These are phyloP conservation scores for Fraxinus americana DNA, from an alignment of 257 asterid species.

Conservation along the genomic window DNA sequence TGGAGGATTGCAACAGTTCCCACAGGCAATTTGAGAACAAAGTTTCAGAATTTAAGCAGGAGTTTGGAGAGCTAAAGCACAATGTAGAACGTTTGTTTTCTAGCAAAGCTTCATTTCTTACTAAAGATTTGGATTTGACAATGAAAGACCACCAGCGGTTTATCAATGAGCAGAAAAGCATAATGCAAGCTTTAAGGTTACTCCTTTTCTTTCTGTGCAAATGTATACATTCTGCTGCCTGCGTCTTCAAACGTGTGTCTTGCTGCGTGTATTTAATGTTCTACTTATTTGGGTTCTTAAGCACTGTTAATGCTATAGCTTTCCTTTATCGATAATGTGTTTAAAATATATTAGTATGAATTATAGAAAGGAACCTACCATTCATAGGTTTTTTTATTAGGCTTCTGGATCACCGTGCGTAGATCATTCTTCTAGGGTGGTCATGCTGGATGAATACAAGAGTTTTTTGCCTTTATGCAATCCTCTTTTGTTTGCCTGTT, in stretches of 20 bases:
- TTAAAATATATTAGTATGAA: neutral
- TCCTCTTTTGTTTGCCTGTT: conserved; percentile 1
- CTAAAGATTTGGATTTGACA: conserved; percentile 67
- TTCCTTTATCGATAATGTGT: neutral
- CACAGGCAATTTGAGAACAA: conserved; percentile 93
- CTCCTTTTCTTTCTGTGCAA: conserved; percentile 25
- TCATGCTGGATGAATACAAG: neutral
- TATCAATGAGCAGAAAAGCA: conserved; percentile 81
- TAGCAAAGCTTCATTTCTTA: conserved; percentile 66
- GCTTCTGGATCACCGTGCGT: neutral
- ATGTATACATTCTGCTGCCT: neutral
- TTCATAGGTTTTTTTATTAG: neutral
- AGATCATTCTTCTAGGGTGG: neutral
- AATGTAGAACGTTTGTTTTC: conserved; percentile 72
- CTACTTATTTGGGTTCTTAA: conserved; percentile 10
- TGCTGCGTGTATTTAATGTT: neutral
- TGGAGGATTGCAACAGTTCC: conserved; percentile 81
- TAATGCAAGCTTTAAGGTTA: conserved; percentile 93
- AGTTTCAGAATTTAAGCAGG: conserved; percentile 81
- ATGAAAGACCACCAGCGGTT: conserved; percentile 70
- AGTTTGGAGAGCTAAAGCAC: conserved; percentile 81
- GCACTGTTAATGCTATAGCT: conserved; percentile 1
- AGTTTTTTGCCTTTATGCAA: conserved; percentile 15
- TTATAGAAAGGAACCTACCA: neutral
- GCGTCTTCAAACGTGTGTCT: neutral